Conservation (phyloP, 2,329 filamentous ascomycete genomes). For the Xylaria hypoxylon region DNA sequence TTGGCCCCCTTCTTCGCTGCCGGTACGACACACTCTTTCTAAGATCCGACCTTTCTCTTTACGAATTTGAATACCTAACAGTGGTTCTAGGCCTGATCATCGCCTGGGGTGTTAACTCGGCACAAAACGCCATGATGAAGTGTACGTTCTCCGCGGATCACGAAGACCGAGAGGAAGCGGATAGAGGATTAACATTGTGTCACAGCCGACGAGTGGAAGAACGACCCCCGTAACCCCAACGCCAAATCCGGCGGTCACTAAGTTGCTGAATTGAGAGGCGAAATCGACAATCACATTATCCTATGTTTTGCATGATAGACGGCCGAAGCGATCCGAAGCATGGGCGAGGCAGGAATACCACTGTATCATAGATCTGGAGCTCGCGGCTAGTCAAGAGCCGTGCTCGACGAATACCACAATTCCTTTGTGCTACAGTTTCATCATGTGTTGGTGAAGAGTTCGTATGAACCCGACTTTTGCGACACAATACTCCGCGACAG, state of each 20-base stretch:
- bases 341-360: conserved; percentile 41
- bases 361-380: conserved; percentile 51
- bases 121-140: conserved; percentile 79
- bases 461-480: neutral
- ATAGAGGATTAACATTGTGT: conserved; percentile 31
- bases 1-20: conserved; percentile 94
- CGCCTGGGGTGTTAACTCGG: conserved; percentile 90
- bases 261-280: conserved; percentile 29
- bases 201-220: conserved; percentile 92
- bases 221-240: conserved; percentile 90
- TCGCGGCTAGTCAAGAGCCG: conserved; percentile 42
- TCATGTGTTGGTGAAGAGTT: conserved; percentile 14
- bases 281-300: conserved; percentile 38
- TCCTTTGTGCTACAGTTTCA: conserved; percentile 32
- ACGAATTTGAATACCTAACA: conserved; percentile 21
- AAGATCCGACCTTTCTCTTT: neutral
- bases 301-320: conserved; percentile 45
- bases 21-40: conserved; percentile 71
- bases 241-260: conserved; percentile 62
- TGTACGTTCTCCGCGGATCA: conserved; percentile 64
- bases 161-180: neutral
- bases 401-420: conserved; percentile 38
- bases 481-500: neutral
- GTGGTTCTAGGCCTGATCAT: conserved; percentile 77
- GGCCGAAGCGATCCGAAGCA: conserved; percentile 42